Evolutionary conservation across 306 rosid genomes (phyloP).

Genomic region (Delonix regia): DNA sequence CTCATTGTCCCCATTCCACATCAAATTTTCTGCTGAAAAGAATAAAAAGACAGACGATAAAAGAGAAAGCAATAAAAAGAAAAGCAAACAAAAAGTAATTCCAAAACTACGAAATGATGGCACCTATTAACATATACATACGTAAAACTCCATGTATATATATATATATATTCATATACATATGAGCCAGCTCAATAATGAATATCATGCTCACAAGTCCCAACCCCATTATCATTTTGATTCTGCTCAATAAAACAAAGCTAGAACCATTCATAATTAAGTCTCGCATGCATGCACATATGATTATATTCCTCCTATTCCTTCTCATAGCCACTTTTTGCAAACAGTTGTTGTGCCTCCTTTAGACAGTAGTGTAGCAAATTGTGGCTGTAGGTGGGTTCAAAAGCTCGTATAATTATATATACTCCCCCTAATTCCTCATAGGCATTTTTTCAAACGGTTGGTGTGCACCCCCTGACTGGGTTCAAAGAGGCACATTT

Average conservation of each 20-base stretch:
- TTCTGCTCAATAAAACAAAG: slow-evolving; percentile 24
- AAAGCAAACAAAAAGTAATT: slow-evolving; percentile 42
- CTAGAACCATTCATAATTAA: slow-evolving; percentile 8
- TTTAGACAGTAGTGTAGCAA: not conserved
- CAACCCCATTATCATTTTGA: slow-evolving; percentile 40
- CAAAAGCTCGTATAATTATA: too few species aligned
- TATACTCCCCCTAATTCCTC: too few species aligned
- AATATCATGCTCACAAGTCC: slow-evolving; percentile 49
- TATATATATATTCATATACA: too few species aligned
- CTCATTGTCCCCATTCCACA: slow-evolving; percentile 58
- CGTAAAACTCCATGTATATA: not conserved
- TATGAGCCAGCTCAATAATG: slow-evolving; percentile 29
- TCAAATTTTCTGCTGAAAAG: not conserved
- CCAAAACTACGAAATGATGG: slow-evolving; percentile 21
- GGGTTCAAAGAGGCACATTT: too few species aligned
- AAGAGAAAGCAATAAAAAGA: slow-evolving; percentile 17
- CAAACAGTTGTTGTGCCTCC: too few species aligned
- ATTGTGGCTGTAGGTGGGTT: not conserved
- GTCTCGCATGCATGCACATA: slow-evolving; percentile 23
- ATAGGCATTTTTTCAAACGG: too few species aligned
- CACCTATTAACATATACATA: not conserved
- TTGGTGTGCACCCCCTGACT: too few species aligned
- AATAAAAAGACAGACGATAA: slow-evolving; percentile 39
- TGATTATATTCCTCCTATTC: not conserved
- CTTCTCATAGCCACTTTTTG: not conserved